Evolutionary conservation across 2,329 filamentous ascomycete genomes (phyloP).

Genomic region (Aureobasidium lini): DNA sequence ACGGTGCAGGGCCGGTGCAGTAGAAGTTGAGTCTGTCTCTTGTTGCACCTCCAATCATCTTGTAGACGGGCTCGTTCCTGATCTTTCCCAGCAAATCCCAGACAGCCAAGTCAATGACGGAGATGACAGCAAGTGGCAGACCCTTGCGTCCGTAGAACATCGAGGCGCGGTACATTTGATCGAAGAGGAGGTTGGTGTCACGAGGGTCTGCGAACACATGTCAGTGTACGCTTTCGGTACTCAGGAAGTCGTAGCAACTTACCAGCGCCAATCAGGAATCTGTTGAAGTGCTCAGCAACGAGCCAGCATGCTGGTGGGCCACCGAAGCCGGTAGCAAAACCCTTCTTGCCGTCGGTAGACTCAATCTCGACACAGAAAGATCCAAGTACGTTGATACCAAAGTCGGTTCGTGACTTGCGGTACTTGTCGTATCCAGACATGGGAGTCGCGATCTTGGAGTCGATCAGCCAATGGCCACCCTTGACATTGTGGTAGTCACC

Average conservation of each 20-base stretch:
- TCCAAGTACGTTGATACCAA: constrained; percentile 91
- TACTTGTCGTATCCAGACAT: constrained; percentile 88
- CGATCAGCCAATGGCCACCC: constrained; percentile 68
- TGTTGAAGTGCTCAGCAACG: constrained; percentile 84
- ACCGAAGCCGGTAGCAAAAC: constrained; percentile 89
- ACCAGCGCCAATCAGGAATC: constrained; percentile 77
- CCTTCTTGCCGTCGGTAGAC: constrained; percentile 81
- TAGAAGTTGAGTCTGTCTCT: constrained; percentile 81
- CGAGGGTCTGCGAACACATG: constrained; percentile 58
- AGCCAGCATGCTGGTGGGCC: constrained; percentile 92
- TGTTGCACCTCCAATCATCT: constrained; percentile 86
- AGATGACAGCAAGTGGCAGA: constrained; percentile 82
- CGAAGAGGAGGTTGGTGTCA: constrained; percentile 85
- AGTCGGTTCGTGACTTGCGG: constrained; percentile 77
- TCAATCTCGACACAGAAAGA: constrained; percentile 90
- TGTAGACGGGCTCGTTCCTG: constrained; percentile 87
- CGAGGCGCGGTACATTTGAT: constrained; percentile 91
- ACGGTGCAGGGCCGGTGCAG: constrained; percentile 83
- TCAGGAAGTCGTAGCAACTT: constrained; percentile 16
- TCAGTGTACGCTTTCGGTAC: constrained; percentile 11
- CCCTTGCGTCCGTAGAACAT: constrained; percentile 98
- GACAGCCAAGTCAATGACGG: constrained; percentile 83
- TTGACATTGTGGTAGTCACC: constrained; percentile 92
- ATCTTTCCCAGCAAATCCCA: constrained; percentile 93
- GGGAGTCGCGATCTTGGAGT: constrained; percentile 85